Base-by-base conservation (phyloP, 768 basidiomycete species). In the Termitomyces sp. region DNA sequence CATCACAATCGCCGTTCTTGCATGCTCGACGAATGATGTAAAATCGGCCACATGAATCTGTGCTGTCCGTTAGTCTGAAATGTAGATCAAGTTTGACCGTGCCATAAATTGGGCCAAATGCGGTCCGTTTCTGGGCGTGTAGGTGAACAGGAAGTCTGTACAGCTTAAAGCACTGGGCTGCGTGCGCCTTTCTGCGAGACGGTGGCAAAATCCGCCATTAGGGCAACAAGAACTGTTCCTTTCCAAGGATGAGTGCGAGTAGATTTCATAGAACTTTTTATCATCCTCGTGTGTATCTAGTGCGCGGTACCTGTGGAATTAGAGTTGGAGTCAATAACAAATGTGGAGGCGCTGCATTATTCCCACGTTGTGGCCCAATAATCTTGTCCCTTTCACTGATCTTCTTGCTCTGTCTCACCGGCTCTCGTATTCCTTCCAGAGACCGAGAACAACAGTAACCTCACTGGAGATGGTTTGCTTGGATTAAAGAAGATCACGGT, bases 401-500 rank as follows among this genome's bases (percentile, higher is more conserved):
- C 62, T 51, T 47, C 56, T 47, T 49, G 52, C 51, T 58, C 49
- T 52, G 44, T 59, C 47, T 52, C 20, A 49, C 53, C 46, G 31
- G 22, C 48, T 54, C 41, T 45, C 39, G 24, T 55, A n/a, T 56
- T 13, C 30, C 42, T 24, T 37, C 45, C 30, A 56, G n/a, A 60
- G 54, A 63, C 55, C 20, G 55, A 61, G 34, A 45, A 49, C 46
- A 13, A 39, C 57, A 54, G 5, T 24, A n/a, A 6, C 27, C 41
- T 58, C 15, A 31, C 47, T 63, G 66, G 73, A 68, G 63, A 78
- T 78, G 77, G 68, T 69, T 65, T 69, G 63, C 56, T 55, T 60
- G 58, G 54, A 63, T 63, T 68, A 55, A 63, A 61, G 47, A 64
- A 47, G 48, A 66, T 68, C 66, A 68, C 58, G 53, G 53, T 58